Percentiles rank a stretch among this genome's conserved stretches.
phyloP scores from a whole-genome alignment of 371 early-diverging fungal genomes.

The Haplosporangium sp. region DNA sequence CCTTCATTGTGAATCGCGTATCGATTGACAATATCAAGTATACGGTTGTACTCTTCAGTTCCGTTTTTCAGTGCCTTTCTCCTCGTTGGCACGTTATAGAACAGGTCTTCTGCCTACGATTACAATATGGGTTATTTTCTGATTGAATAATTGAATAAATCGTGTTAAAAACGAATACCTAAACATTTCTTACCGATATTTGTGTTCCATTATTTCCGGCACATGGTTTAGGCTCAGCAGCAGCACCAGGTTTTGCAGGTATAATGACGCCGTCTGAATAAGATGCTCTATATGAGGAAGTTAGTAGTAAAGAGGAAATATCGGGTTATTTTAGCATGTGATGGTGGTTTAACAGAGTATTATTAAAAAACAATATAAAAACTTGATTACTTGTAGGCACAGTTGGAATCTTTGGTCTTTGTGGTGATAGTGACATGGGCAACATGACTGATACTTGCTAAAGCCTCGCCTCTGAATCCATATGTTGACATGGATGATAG shows the following conservation, averaged over 20 bases:
- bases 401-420: conserved; percentile 81
- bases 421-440: conserved; percentile 93
- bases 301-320: neutral
- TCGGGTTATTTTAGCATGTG: too few relatives aligned
- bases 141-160: too few relatives aligned
- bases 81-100: conserved; percentile 90
- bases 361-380: neutral
- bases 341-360: too few relatives aligned
- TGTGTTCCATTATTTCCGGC: conserved; percentile 95
- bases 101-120: conserved; percentile 87
- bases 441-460: conserved; percentile 96
- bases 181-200: conserved; percentile 70
- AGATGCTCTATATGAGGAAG: conserved; percentile 64
- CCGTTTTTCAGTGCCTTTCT: conserved; percentile 83
- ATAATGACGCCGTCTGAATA: conserved; percentile 89
- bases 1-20: conserved; percentile 93
- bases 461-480: conserved; percentile 99
- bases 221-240: conserved; percentile 86
- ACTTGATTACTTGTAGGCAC: conserved; percentile 78
- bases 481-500: conserved; percentile 87
- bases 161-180: too few relatives aligned
- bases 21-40: conserved; percentile 86
- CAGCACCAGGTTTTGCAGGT: conserved; percentile 75
- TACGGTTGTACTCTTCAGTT: conserved; percentile 88
- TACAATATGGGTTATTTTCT: neutral